Conservation (phyloP, 768 basidiomycete genomes). For the Hortiboletus flavorubellus region DNA sequence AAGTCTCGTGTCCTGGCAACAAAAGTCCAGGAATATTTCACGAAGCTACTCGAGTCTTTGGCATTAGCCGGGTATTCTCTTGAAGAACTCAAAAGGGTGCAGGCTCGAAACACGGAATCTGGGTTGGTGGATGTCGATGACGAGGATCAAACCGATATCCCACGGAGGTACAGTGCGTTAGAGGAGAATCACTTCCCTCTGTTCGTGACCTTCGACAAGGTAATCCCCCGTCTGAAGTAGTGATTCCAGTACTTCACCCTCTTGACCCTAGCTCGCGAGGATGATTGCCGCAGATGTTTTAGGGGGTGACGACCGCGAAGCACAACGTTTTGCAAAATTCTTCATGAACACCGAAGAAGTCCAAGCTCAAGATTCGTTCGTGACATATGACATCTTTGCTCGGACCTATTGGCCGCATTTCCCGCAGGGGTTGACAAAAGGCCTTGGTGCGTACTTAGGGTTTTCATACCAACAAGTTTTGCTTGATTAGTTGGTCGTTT, state of each 20-base stretch:
- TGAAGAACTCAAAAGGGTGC: constrained; percentile 36
- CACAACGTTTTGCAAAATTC: constrained; percentile 2
- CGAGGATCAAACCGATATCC: no score
- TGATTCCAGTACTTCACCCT: not conserved
- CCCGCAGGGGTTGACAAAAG: no score
- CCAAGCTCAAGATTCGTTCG: constrained; percentile 21
- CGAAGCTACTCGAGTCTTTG: constrained; percentile 46
- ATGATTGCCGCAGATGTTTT: constrained; percentile 28
- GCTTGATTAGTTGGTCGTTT: no score
- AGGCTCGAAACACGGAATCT: constrained; percentile 18
- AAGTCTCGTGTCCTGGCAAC: constrained; percentile 61
- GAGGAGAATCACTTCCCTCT: no score
- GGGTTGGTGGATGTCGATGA: constrained; percentile 30
- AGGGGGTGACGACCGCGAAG: constrained; percentile 1
- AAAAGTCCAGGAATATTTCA: constrained; percentile 71
- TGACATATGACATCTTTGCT: constrained; percentile 49
- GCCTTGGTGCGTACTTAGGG: no score
- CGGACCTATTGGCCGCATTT: constrained; percentile 7
- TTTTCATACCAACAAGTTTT: no score
- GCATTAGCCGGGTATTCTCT: constrained; percentile 34
- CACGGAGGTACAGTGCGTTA: no score
- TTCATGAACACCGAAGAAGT: constrained; percentile 17
- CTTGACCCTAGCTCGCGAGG: constrained; percentile 15
- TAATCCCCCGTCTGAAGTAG: no score
- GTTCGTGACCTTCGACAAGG: no score